Percentiles rank a stretch among this genome's conserved stretches.
These are phyloP conservation scores for Coccomyxa sp. DNA, from an alignment of 139 green algal species.

Conservation along the genomic window DNA sequence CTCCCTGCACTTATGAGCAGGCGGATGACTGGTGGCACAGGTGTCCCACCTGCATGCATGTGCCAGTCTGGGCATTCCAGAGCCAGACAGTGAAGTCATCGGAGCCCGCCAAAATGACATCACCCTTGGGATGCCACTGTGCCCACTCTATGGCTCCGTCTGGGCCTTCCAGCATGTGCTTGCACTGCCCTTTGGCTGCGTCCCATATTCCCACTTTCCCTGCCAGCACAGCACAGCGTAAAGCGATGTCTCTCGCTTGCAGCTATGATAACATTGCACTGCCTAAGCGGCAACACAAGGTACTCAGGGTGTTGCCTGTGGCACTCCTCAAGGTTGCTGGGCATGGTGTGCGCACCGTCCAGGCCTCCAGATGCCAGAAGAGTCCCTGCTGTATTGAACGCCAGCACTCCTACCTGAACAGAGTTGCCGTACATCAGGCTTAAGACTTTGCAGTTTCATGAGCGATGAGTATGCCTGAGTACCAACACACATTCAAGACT, in stretches of 20 bases:
- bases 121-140: constrained; percentile 86
- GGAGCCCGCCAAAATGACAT: constrained; percentile 84
- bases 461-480: too few species aligned
- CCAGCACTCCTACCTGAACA: constrained; percentile 41
- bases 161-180: constrained; percentile 74
- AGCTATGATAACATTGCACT: too few species aligned
- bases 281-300: too few species aligned
- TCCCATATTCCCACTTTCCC: constrained; percentile 70
- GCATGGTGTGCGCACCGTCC: constrained; percentile 53
- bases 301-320: too few species aligned
- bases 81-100: constrained; percentile 95
- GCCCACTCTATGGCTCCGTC: constrained; percentile 84
- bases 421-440: too few species aligned
- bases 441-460: too few species aligned
- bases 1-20: too few species aligned
- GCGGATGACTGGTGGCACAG: too few species aligned
- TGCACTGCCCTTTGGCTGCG: constrained; percentile 28
- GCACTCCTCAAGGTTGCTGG: too few species aligned
- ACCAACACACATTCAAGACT: too few species aligned
- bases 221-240: too few species aligned
- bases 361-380: constrained; percentile 82
- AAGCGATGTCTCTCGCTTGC: too few species aligned
- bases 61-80: constrained; percentile 83
- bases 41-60: constrained; percentile 77
- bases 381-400: constrained; percentile 68